These are phyloP conservation scores for Fusarium graminum DNA, from an alignment of 2,329 filamentous ascomycete species.

Conservation along the genomic window DNA sequence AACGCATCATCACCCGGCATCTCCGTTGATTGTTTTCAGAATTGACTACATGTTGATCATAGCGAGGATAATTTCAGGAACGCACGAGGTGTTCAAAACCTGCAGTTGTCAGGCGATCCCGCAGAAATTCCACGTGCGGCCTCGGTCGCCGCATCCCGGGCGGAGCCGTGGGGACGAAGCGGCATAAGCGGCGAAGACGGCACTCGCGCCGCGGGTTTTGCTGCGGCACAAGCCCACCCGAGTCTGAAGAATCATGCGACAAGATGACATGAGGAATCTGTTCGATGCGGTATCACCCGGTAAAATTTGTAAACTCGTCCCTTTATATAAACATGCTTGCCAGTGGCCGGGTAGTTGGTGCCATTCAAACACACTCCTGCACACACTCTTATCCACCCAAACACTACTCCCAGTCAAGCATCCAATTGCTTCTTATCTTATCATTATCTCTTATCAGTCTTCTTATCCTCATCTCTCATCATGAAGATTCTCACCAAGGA, in stretches of 20 bases:
- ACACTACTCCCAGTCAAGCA: background rate
- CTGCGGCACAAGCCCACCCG: slow-evolving; percentile 22
- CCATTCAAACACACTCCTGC: slow-evolving; percentile 2
- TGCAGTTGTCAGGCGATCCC: background rate
- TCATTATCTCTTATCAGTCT: background rate
- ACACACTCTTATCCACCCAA: slow-evolving; percentile 8
- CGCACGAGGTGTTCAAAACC: background rate
- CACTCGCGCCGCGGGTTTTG: background rate
- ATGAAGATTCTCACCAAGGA: slow-evolving; percentile 98
- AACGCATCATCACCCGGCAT: background rate
- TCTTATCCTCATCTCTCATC: slow-evolving; percentile 48
- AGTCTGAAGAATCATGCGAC: slow-evolving; percentile 27
- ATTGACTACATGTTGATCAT: background rate
- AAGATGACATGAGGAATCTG: slow-evolving; percentile 29
- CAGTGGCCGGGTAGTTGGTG: background rate
- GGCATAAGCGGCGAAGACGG: slow-evolving; percentile 18
- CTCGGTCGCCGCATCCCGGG: slow-evolving; percentile 18
- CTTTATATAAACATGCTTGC: slow-evolving; percentile 32
- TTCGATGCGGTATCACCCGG: slow-evolving; percentile 25
- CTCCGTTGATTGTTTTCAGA: background rate
- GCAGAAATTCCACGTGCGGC: background rate
- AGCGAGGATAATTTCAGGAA: background rate
- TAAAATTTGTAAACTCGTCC: slow-evolving; percentile 6
- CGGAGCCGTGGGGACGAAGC: slow-evolving; percentile 12
- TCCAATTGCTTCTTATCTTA: slow-evolving; percentile 1